Percentiles rank a stretch among this genome's conserved stretches.
Conservation (phyloP, 192 early-diverging fungal species). For the Dissophora ornata region DNA sequence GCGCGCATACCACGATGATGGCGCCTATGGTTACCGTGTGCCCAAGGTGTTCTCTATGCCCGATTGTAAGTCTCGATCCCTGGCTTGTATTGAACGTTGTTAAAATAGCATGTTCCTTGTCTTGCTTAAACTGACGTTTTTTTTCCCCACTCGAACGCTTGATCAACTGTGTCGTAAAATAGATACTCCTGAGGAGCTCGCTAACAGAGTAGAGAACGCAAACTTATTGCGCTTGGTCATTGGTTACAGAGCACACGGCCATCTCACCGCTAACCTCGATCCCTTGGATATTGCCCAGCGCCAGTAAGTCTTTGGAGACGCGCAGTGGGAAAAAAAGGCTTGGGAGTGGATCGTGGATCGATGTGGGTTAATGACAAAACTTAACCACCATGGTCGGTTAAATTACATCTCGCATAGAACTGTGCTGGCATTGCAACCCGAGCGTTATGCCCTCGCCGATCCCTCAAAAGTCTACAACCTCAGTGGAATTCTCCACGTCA, state of each 20-base stretch:
- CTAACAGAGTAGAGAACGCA: constrained; percentile 85
- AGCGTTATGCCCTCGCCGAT: constrained; percentile 83
- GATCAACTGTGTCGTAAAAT: too few relatives aligned
- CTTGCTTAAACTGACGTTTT: too few relatives aligned
- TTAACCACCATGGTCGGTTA: too few relatives aligned
- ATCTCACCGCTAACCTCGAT: constrained; percentile 87
- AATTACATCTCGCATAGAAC: too few relatives aligned
- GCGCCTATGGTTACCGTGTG: constrained; percentile 90
- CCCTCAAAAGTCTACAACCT: constrained; percentile 68
- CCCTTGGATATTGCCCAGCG: constrained; percentile 79
- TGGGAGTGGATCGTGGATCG: too few relatives aligned
- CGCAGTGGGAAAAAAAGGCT: not conserved
- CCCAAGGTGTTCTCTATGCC: constrained; percentile 73
- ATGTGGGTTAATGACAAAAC: too few relatives aligned
- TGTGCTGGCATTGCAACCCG: constrained; percentile 82
- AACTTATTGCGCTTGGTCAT: constrained; percentile 87
- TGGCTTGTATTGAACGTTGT: too few relatives aligned
- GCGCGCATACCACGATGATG: constrained; percentile 78
- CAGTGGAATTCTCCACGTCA: constrained; percentile 79
- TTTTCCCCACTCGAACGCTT: too few relatives aligned
- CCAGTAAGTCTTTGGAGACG: constrained; percentile 67
- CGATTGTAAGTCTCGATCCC: constrained; percentile 73
- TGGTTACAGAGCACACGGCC: constrained; percentile 83
- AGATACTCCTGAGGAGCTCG: constrained; percentile 82
- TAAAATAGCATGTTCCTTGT: too few relatives aligned